Conservation (phyloP, 441 rosid genomes). For the Mallotus repandus region DNA sequence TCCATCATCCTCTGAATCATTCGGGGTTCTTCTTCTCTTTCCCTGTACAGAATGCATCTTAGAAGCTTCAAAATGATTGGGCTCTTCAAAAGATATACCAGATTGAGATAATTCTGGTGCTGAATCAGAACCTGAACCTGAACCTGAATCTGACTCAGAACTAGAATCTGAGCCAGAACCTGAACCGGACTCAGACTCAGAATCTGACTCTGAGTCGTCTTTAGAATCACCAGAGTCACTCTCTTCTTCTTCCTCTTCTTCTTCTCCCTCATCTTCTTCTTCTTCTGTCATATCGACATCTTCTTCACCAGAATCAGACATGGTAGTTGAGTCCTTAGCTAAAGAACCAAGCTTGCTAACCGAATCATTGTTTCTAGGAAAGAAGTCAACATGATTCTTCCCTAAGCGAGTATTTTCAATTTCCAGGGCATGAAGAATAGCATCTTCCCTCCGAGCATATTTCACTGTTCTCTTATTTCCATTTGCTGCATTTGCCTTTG, state of each 20-base stretch:
- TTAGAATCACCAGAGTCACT: constrained; percentile 9
- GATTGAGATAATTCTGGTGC: constrained; percentile 70
- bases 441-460: constrained; percentile 93
- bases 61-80: constrained; percentile 39
- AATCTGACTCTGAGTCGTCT: constrained; percentile 3
- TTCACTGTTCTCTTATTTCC: constrained; percentile 72
- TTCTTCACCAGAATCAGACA: constrained; percentile 53
- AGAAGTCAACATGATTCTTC: constrained; percentile 49
- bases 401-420: constrained; percentile 74
- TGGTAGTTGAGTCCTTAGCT: constrained; percentile 49
- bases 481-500: constrained; percentile 70
- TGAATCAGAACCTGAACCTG: constrained; percentile 16
- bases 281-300: constrained; percentile 42
- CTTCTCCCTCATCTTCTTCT: constrained; percentile 39
- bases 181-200: neutral
- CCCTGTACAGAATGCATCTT: constrained; percentile 50
- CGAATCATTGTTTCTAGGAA: constrained; percentile 31
- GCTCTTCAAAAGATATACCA: constrained; percentile 66
- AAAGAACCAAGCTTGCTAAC: constrained; percentile 37
- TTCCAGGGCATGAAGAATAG: constrained; percentile 87
- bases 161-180: constrained; percentile 7
- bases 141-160: neutral
- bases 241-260: constrained; percentile 23
- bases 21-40: constrained; percentile 86
- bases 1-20: constrained; percentile 98